These are phyloP conservation scores for Quercus tomentella DNA, from an alignment of 331 rosid species.

Conservation along the genomic window DNA sequence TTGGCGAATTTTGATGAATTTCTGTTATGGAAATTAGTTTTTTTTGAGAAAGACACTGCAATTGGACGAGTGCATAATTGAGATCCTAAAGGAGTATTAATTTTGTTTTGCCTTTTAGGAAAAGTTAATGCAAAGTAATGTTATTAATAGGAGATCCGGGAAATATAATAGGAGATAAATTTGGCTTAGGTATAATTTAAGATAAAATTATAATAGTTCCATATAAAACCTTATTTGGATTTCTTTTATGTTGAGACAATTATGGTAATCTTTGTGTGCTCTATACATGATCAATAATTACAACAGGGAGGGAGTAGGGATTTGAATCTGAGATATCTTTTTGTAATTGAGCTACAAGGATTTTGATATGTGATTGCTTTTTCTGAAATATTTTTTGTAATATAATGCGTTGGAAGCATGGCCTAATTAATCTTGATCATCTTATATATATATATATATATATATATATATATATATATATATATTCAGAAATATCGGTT, in stretches of 20 bases:
- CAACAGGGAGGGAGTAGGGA: no score
- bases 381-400: neutral
- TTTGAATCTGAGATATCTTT: no score
- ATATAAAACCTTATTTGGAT: neutral
- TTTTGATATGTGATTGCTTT: no score
- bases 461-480: neutral
- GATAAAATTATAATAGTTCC: no score
- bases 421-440: neutral
- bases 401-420: neutral
- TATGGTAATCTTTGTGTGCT: neutral
- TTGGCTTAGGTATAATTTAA: neutral
- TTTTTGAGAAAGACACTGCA: neutral
- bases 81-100: neutral
- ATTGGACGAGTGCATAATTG: neutral
- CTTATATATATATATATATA: neutral
- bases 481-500: slow-evolving; percentile 66
- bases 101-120: neutral
- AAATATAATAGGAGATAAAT: neutral
- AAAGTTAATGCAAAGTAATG: neutral
- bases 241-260: neutral
- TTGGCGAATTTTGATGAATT: neutral
- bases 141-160: neutral
- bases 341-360: no score
- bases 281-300: neutral
- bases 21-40: neutral